A percentile compares a stretch with the other conserved stretches of the same genome.
These are phyloP conservation scores for Phytopythium mirpurense DNA, from an alignment of 352 stramenopile species.

Conservation along the genomic window DNA sequence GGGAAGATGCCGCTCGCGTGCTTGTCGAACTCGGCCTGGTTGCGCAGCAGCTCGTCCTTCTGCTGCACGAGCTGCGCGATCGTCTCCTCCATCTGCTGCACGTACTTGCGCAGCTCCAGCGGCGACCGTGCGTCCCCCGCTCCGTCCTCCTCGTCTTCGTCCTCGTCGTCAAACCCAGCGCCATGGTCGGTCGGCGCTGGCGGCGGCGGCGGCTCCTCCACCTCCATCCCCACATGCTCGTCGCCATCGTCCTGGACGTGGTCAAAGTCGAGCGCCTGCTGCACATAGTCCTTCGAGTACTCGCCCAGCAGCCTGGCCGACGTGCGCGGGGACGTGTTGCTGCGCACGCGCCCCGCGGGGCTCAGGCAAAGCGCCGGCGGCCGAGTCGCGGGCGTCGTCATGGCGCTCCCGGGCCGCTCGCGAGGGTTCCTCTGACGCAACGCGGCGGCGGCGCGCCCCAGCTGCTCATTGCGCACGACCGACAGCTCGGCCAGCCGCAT, in stretches of 20 bases:
- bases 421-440: slow-evolving; percentile 40
- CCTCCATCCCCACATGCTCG: neutral
- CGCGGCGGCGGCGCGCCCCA: slow-evolving; percentile 25
- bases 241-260: slow-evolving; percentile 43
- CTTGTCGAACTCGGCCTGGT: slow-evolving; percentile 79
- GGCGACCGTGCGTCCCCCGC: slow-evolving; percentile 22
- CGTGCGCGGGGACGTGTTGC: slow-evolving; percentile 32
- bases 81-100: slow-evolving; percentile 78
- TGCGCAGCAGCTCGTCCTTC: slow-evolving; percentile 67
- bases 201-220: slow-evolving; percentile 6
- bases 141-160: slow-evolving; percentile 9
- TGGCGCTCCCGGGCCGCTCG: slow-evolving; percentile 22
- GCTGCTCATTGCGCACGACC: slow-evolving; percentile 53
- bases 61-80: slow-evolving; percentile 74
- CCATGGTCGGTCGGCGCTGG: no score
- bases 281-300: slow-evolving; percentile 69
- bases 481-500: slow-evolving; percentile 77
- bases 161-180: slow-evolving; percentile 10
- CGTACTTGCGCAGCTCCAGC: slow-evolving; percentile 57
- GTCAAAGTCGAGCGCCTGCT: slow-evolving; percentile 71
- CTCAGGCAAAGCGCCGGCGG: slow-evolving; percentile 22
- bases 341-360: slow-evolving; percentile 15
- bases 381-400: slow-evolving; percentile 7
- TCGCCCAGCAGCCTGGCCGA: slow-evolving; percentile 56
- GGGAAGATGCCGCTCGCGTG: slow-evolving; percentile 82